phyloP scores from a whole-genome alignment of 2,329 filamentous ascomycete species.

The Exophiala calicioides region DNA sequence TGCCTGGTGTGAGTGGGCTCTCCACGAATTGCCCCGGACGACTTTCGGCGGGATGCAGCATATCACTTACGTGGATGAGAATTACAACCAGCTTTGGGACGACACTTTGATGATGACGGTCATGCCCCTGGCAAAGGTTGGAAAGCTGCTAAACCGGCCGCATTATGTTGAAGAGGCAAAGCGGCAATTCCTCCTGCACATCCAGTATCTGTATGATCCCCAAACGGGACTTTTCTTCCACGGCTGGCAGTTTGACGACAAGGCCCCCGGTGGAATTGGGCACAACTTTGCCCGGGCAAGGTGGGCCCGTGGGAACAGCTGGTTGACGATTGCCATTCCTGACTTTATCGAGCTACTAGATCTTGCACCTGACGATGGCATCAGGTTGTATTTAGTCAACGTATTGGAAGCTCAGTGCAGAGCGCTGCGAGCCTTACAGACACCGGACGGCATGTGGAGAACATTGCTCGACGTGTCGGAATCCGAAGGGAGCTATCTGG shows the following conservation, averaged over 20 bases:
- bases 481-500: conserved; percentile 69
- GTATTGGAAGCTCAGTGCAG: conserved; percentile 69
- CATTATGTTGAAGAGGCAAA: conserved; percentile 78
- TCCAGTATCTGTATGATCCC: conserved; percentile 75
- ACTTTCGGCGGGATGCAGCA: conserved; percentile 73
- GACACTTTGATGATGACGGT: conserved; percentile 90
- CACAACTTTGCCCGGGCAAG: conserved; percentile 59
- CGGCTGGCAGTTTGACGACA: conserved; percentile 74
- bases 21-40: conserved; percentile 72
- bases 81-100: conserved; percentile 78
- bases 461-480: conserved; percentile 70
- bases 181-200: conserved; percentile 73
- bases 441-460: conserved; percentile 67
- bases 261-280: conserved; percentile 49
- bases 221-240: conserved; percentile 75
- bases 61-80: conserved; percentile 69
- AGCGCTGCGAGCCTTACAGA: conserved; percentile 64
- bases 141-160: conserved; percentile 66
- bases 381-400: conserved; percentile 52
- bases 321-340: conserved; percentile 81
- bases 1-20: conserved; percentile 79
- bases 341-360: conserved; percentile 76
- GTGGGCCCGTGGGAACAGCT: conserved; percentile 60
- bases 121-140: conserved; percentile 77
- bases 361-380: conserved; percentile 54